Evolutionary conservation across 208 protist genomes (phyloP).

Genomic region (Sergeia podlipaevii): DNA sequence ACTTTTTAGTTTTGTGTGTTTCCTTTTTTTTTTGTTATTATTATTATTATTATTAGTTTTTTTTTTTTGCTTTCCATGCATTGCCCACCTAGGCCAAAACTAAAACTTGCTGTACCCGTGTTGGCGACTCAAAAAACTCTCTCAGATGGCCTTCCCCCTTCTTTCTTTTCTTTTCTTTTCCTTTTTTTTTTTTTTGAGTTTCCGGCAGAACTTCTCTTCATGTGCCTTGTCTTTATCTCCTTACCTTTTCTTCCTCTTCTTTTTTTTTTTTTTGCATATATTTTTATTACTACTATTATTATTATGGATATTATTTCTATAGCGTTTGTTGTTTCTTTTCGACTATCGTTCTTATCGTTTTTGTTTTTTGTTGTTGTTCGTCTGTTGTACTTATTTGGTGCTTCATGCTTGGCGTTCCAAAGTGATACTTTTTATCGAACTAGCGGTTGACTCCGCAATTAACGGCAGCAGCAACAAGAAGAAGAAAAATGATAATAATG

Average conservation of each 20-base stretch:
- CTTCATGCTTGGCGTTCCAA: too few relatives aligned
- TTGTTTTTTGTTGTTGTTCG: conserved; percentile 13
- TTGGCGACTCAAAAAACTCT: too few relatives aligned
- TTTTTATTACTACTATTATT: conserved; percentile 10
- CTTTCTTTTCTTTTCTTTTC: conserved; percentile 16
- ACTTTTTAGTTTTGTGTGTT: conserved; percentile 6
- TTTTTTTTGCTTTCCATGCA: too few relatives aligned
- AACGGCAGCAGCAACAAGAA: too few relatives aligned
- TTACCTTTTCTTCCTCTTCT: conserved; percentile 11
- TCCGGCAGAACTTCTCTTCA: too few relatives aligned
- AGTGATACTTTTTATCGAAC: too few relatives aligned
- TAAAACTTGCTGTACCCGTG: too few relatives aligned
- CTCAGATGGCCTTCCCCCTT: conserved; percentile 4
- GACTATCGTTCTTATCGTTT: conserved; percentile 4
- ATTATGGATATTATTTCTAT: too few relatives aligned
- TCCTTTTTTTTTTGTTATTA: conserved; percentile 9
- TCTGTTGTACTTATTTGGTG: too few relatives aligned
- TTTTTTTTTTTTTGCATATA: not conserved
- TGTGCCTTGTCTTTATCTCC: conserved; percentile 3
- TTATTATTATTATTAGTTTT: conserved; percentile 1
- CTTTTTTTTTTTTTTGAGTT: conserved; percentile 24
- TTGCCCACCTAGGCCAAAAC: too few relatives aligned
- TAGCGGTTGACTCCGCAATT: too few relatives aligned
- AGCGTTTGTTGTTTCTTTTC: not conserved
- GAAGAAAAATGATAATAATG: too few relatives aligned